Conservation (phyloP, 78 protist genomes). For the Emiliania huxleyi region DNA sequence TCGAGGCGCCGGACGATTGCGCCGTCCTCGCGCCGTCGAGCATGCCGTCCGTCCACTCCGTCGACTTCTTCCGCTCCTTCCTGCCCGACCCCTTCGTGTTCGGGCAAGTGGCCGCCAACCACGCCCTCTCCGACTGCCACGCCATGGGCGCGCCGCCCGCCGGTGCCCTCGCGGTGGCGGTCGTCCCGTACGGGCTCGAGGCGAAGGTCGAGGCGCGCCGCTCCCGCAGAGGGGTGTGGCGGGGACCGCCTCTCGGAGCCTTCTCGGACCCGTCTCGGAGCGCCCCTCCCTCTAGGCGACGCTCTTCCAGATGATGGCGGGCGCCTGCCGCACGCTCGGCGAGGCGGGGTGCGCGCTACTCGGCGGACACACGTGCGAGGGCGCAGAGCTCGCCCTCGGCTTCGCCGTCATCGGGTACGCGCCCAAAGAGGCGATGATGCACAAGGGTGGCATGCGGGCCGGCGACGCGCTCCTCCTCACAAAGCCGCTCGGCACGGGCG, state of each 20-base stretch:
- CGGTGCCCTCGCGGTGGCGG: conserved; percentile 20
- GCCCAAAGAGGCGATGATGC: not conserved
- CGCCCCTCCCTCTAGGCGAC: not conserved
- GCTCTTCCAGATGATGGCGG: conserved; percentile 38
- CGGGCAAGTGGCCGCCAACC: conserved; percentile 39
- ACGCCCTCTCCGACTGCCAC: conserved; percentile 47
- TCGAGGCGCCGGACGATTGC: conserved; percentile 51
- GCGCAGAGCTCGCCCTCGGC: not conserved
- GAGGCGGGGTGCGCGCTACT: conserved; percentile 28
- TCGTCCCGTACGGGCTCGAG: conserved; percentile 35
- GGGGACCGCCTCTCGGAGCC: too few species aligned
- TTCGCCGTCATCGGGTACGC: not conserved
- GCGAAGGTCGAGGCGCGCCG: conserved; percentile 29
- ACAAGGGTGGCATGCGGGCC: not conserved
- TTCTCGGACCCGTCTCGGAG: too few species aligned
- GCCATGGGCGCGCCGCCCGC: conserved; percentile 31
- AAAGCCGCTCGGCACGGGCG: conserved; percentile 48
- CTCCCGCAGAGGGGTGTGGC: too few species aligned
- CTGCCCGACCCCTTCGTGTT: conserved; percentile 35
- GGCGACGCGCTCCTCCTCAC: conserved; percentile 23
- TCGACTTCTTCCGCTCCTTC: conserved; percentile 45
- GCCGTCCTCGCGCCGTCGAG: conserved; percentile 11
- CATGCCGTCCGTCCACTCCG: conserved; percentile 4
- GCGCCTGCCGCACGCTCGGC: conserved; percentile 24
- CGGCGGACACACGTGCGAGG: conserved; percentile 54